Percentiles rank a stretch among this genome's conserved stretches.
phyloP scores from a whole-genome alignment of 1,284 basidiomycete genomes.

The Irpex sp. region DNA sequence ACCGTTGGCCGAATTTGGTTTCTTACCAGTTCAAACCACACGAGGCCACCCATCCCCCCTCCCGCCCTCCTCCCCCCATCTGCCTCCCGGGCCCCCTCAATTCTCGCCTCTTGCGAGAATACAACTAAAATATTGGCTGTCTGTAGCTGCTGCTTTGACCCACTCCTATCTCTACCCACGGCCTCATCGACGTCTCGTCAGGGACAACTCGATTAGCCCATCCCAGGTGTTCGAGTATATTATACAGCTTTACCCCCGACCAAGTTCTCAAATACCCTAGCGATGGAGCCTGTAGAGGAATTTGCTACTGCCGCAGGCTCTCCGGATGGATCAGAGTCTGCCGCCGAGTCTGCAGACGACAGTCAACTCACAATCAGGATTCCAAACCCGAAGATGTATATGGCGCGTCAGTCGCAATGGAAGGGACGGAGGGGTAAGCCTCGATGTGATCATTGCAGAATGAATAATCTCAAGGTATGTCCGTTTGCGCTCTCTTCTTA shows the following conservation, averaged over 20 bases:
- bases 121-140: not conserved
- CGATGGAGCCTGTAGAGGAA: conserved; percentile 7
- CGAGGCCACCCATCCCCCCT: conserved; percentile 12
- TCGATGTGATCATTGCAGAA: conserved; percentile 66
- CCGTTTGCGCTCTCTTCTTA: conserved; percentile 6
- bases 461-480: conserved; percentile 66
- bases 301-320: conserved; percentile 26
- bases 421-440: conserved; percentile 69
- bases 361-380: conserved; percentile 61
- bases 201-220: not conserved
- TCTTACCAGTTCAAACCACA: conserved; percentile 29
- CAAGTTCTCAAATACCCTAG: not conserved
- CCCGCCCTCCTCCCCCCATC: not conserved
- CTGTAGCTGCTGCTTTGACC: not conserved
- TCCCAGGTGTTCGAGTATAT: not conserved
- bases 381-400: conserved; percentile 35
- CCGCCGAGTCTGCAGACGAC: conserved; percentile 49
- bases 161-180: not conserved
- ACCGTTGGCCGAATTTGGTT: conserved; percentile 30
- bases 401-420: conserved; percentile 58
- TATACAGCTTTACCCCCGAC: not conserved
- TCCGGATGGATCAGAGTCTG: conserved; percentile 41
- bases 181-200: not conserved
- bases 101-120: not conserved
- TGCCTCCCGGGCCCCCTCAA: conserved; percentile 2